Evolutionary conservation across 139 green algal species (phyloP), one percentile per base, ranked within the genome.

Genomic region (Chlamydomonas applanata): DNA sequence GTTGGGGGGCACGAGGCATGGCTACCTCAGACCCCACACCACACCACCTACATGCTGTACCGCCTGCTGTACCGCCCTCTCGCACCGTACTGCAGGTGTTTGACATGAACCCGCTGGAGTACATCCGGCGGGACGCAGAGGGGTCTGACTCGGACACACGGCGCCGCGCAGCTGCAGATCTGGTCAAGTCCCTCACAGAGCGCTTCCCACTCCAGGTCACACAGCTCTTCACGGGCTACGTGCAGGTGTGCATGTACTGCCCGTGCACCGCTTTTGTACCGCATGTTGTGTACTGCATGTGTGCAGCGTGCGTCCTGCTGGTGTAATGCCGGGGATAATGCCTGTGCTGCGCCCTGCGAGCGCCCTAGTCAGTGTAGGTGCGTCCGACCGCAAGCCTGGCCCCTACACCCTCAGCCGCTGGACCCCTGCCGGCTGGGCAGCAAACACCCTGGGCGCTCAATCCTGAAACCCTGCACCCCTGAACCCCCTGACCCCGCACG

Each of bases 101-200:
- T 83, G 91, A 98, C 53, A 91, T 95, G 73, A 98, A 99, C 83
- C 91, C 81, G 64, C 81, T 97, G 2, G 96, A 99, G 78, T 99
- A 98, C 79, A 93, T 99, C 66, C 78, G 89, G 29, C 82, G 93
- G 0, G 96, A 99, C 81, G 91, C 93, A 1, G 96, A 99, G 87
- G 96, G 96, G 34, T 92, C 85, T 61, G 96, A 99, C 85, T 87
- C 64, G 20, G 96, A 98, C 90, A 99, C 96, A 14, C 88, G 67
- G 2, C 83, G 96, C 32, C 83, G 96, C 13, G 89, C 91, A 22
- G 94, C 95, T 33, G 94, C 93, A 35, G 96, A 99, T 80, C 86
- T 99, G 14, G 89, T 99, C 22, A 87, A 89, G 36, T 82, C 83
- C 3, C 84, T 98, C 7, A 91, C 89, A 11, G 89, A 91, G 22